Evolutionary conservation across 768 basidiomycete genomes (phyloP).

Genomic region (Artomyces pyxidatus): DNA sequence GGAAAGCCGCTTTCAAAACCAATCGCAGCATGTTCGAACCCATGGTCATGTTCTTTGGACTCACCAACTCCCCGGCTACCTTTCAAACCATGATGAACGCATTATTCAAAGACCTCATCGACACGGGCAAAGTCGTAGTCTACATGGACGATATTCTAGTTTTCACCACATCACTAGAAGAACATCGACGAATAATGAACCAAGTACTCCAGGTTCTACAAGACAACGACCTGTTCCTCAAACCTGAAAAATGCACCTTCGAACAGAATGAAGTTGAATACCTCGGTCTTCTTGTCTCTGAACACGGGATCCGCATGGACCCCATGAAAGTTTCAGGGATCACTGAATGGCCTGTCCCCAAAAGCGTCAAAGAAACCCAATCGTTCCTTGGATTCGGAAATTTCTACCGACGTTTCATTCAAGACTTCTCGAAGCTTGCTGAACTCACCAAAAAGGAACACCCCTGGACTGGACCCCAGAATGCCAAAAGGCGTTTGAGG

Average conservation of each 20-base stretch:
- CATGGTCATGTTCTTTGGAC: slow-evolving; percentile 25
- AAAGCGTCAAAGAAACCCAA: slow-evolving; percentile 15
- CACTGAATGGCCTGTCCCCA: slow-evolving; percentile 22
- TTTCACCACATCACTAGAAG: slow-evolving; percentile 17
- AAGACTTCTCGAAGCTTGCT: slow-evolving; percentile 20
- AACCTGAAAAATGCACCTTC: slow-evolving; percentile 32
- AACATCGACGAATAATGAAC: slow-evolving; percentile 14
- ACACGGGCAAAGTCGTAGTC: slow-evolving; percentile 28
- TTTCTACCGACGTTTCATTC: slow-evolving; percentile 26
- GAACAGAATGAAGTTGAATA: slow-evolving; percentile 20
- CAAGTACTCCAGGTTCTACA: slow-evolving; percentile 22
- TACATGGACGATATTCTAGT: slow-evolving; percentile 42
- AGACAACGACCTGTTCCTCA: slow-evolving; percentile 27
- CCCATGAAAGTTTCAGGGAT: slow-evolving; percentile 24
- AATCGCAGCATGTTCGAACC: slow-evolving; percentile 26
- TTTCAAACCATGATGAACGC: slow-evolving; percentile 21
- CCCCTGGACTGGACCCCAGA: slow-evolving; percentile 8
- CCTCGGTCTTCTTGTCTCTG: slow-evolving; percentile 24
- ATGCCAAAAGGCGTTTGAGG: slow-evolving; percentile 12
- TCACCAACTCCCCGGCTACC: slow-evolving; percentile 18
- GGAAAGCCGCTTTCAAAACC: too few relatives aligned
- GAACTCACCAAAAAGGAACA: slow-evolving; percentile 10
- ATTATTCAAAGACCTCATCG: slow-evolving; percentile 24
- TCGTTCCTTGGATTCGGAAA: slow-evolving; percentile 24
- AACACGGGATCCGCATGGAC: slow-evolving; percentile 24